Evolutionary conservation across 192 early-diverging fungal genomes (phyloP).

Genomic region (Helicostylum pulchrum): DNA sequence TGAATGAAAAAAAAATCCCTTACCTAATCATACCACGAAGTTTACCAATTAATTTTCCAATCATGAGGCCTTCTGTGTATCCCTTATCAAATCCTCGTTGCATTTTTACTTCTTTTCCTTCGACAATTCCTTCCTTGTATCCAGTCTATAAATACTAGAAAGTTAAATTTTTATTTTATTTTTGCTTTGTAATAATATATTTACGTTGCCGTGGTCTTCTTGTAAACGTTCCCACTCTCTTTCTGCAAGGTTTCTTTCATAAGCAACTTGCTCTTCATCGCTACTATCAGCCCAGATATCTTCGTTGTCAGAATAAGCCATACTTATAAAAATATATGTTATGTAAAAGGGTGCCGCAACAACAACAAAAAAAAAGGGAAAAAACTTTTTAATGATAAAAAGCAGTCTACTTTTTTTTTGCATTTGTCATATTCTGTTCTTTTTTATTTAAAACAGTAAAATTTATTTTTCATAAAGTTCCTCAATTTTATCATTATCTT

Average conservation of each 20-base stretch:
- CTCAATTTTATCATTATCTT: too few species aligned
- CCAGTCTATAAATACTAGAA: slow-evolving; percentile 41
- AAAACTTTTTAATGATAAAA: too few species aligned
- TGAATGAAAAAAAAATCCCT: too few species aligned
- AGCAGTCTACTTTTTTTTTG: too few species aligned
- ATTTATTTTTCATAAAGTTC: too few species aligned
- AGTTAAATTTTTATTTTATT: neutral
- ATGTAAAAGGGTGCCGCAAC: too few species aligned
- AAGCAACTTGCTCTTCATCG: slow-evolving; percentile 41
- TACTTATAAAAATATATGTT: too few species aligned
- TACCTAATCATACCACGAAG: slow-evolving; percentile 56
- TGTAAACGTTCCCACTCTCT: slow-evolving; percentile 59
- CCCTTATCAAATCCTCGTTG: slow-evolving; percentile 64
- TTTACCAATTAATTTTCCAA: slow-evolving; percentile 50
- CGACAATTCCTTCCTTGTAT: slow-evolving; percentile 63
- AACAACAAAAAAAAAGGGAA: too few species aligned
- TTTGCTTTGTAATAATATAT: neutral
- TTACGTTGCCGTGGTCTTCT: slow-evolving; percentile 62
- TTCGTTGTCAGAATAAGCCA: slow-evolving; percentile 28
- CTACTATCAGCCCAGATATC: slow-evolving; percentile 50
- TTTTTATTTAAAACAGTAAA: too few species aligned
- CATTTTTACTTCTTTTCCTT: slow-evolving; percentile 54
- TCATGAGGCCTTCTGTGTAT: slow-evolving; percentile 50
- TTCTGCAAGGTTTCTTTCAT: slow-evolving; percentile 57
- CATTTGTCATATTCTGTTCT: too few species aligned